These are phyloP conservation scores for Chalciporus pseudorubinellus DNA, from an alignment of 768 basidiomycete genomes.

Conservation along the genomic window DNA sequence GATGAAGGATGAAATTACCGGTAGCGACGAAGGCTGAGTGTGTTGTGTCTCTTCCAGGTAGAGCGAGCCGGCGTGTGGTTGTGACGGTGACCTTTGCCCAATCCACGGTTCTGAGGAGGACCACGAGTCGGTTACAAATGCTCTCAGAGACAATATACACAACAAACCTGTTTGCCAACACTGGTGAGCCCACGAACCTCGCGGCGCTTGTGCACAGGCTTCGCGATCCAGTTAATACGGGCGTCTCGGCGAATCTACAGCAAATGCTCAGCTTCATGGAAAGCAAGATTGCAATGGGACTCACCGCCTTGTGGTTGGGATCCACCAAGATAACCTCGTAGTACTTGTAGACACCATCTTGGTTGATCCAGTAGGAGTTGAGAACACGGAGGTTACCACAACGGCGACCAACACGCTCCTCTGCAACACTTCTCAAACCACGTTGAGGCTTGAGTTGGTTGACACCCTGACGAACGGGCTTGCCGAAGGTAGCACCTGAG, in stretches of 20 bases:
- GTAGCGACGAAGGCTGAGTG: constrained; percentile 87
- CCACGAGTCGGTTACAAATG: constrained; percentile 2
- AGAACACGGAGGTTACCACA: constrained; percentile 96
- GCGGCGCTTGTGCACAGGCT: constrained; percentile 97
- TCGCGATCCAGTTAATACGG: constrained; percentile 98
- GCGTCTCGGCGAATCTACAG: constrained; percentile 87
- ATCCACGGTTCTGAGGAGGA: constrained; percentile 77
- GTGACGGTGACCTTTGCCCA: constrained; percentile 93
- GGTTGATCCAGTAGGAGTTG: constrained; percentile 99
- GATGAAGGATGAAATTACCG: constrained; percentile 46
- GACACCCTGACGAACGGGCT: constrained; percentile 98
- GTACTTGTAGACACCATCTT: constrained; percentile 98
- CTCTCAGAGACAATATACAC: neutral
- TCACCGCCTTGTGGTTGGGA: constrained; percentile 88
- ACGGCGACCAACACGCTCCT: constrained; percentile 95
- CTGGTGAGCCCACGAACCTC: constrained; percentile 97
- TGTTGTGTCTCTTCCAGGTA: constrained; percentile 99
- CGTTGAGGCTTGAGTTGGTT: constrained; percentile 99
- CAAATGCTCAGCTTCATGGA: constrained; percentile 10
- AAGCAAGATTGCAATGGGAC: constrained; percentile 27
- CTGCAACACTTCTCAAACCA: constrained; percentile 87
- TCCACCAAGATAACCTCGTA: constrained; percentile 99
- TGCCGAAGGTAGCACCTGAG: constrained; percentile 94
- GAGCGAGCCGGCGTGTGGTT: constrained; percentile 90
- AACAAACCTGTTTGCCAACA: constrained; percentile 86